Evolutionary conservation across 2,329 filamentous ascomycete genomes (phyloP).

Genomic region (Pseudogymnoascus sp.): DNA sequence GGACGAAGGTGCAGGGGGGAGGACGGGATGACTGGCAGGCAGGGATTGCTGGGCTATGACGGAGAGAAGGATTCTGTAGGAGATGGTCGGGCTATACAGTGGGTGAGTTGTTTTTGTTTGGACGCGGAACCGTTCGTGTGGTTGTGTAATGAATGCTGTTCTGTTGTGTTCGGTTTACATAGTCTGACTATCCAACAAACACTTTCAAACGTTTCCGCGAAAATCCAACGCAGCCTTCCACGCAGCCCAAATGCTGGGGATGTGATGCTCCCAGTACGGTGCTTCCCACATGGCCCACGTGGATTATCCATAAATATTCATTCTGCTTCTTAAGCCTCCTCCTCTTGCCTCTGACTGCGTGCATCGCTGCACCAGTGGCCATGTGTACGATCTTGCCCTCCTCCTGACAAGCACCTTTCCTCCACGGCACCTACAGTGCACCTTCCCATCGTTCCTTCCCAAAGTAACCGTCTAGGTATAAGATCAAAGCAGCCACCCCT

Average conservation of each 20-base stretch:
- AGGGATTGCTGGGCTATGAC: not conserved
- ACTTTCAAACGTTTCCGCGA: not conserved
- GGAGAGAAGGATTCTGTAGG: not conserved
- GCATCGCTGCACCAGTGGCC: not conserved
- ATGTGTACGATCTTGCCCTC: not conserved
- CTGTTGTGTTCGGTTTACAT: not conserved
- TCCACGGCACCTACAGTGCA: not conserved
- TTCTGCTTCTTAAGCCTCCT: not conserved
- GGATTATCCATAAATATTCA: not conserved
- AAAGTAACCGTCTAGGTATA: conserved; percentile 1
- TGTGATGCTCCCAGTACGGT: not conserved
- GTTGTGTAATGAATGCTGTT: not conserved
- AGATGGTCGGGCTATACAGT: not conserved
- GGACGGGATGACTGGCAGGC: not conserved
- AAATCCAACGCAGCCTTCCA: not conserved
- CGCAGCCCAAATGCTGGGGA: not conserved
- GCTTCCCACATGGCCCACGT: too few species aligned
- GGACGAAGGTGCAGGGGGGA: not conserved
- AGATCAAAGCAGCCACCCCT: not conserved
- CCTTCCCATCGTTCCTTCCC: not conserved
- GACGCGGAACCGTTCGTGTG: not conserved
- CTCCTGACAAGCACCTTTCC: not conserved
- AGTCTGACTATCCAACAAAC: not conserved
- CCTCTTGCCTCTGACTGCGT: not conserved
- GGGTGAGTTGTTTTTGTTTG: not conserved